phyloP scores from a whole-genome alignment of 768 basidiomycete genomes.

The Leccinum imitatum region DNA sequence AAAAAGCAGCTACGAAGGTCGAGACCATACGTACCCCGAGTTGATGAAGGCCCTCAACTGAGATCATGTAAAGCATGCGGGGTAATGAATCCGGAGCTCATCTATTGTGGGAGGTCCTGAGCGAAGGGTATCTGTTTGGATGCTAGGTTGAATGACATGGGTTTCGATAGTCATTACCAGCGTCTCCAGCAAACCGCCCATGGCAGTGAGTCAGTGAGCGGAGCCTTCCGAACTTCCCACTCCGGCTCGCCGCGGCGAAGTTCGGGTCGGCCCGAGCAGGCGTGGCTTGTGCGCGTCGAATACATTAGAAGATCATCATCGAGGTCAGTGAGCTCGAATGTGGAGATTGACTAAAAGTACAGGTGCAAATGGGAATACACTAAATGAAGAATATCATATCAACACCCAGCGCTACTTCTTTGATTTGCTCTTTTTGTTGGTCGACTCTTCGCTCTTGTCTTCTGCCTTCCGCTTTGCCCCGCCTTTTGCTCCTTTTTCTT shows the following conservation, averaged over 20 bases:
- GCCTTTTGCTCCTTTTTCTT: conserved; percentile 14
- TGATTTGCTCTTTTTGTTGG: conserved; percentile 42
- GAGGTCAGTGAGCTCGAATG: not conserved
- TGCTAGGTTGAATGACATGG: not conserved
- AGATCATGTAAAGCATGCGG: conserved; percentile 71
- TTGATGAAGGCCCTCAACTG: conserved; percentile 77
- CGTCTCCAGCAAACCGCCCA: not conserved
- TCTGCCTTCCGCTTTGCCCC: conserved; percentile 31
- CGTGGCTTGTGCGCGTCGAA: not conserved
- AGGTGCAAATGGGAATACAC: conserved; percentile 10
- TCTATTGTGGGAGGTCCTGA: conserved; percentile 68
- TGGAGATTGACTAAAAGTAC: conserved; percentile 13
- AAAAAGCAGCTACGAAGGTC: too few species aligned
- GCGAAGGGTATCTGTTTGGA: conserved; percentile 38
- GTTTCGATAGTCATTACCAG: conserved; percentile 21
- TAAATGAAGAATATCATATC: conserved; percentile 5
- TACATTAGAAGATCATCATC: not conserved
- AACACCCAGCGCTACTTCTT: conserved; percentile 33
- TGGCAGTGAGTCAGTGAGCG: not conserved
- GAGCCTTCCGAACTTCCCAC: not conserved
- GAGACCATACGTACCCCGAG: conserved; percentile 54
- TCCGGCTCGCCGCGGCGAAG: not conserved
- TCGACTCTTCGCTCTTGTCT: conserved; percentile 32
- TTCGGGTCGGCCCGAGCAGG: conserved; percentile 1
- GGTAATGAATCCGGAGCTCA: conserved; percentile 68